These are phyloP conservation scores for Trichophyton schoenleinii DNA, from an alignment of 2,329 filamentous ascomycete genomes.

Conservation along the genomic window DNA sequence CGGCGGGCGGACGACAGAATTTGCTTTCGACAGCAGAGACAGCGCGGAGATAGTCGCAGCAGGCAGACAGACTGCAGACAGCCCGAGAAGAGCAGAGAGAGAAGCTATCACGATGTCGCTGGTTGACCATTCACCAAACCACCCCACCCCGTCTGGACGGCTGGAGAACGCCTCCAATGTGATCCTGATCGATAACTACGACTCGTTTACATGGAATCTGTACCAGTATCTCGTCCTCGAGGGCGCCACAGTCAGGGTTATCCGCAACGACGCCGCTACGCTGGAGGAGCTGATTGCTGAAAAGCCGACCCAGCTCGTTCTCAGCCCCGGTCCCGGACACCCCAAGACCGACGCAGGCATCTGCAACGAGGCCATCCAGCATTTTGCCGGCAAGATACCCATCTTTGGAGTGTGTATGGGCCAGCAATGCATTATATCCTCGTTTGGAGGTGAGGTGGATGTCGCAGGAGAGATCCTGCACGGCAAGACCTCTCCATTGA, in stretches of 20 bases:
- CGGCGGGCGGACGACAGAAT: background rate
- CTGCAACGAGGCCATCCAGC: constrained; percentile 76
- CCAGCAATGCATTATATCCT: constrained; percentile 93
- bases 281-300: constrained; percentile 70
- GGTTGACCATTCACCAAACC: constrained; percentile 69
- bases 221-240: constrained; percentile 98
- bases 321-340: constrained; percentile 91
- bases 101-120: constrained; percentile 19
- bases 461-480: constrained; percentile 94
- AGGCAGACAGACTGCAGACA: background rate
- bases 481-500: constrained; percentile 85
- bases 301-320: constrained; percentile 83
- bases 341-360: constrained; percentile 83
- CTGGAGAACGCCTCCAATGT: constrained; percentile 76
- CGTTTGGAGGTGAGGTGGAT: constrained; percentile 81
- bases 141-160: constrained; percentile 60
- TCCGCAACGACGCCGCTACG: constrained; percentile 82
- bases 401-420: constrained; percentile 98
- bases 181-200: constrained; percentile 95
- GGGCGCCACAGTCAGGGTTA: constrained; percentile 78
- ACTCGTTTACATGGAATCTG: constrained; percentile 98
- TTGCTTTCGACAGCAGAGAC: background rate
- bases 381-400: constrained; percentile 90
- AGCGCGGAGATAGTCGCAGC: background rate
- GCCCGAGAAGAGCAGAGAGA: background rate